Conservation (phyloP, 257 asterid species). For the Ballota nigra region DNA sequence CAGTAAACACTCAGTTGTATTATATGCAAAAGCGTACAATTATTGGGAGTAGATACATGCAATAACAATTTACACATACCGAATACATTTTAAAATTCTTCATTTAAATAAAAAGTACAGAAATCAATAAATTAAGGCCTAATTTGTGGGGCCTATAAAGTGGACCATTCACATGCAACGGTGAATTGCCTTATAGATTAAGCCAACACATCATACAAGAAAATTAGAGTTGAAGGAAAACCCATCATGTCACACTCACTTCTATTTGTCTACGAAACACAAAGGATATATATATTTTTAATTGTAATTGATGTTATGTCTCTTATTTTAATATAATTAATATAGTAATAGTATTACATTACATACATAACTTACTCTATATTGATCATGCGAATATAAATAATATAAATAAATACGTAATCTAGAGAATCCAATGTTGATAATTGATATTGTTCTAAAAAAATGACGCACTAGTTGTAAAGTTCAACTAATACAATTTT, state of each 20-base stretch:
- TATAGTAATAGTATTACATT: no score
- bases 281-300: not conserved
- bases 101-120: not conserved
- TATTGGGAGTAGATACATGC: slow-evolving; percentile 24
- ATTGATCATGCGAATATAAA: not conserved
- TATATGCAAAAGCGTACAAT: slow-evolving; percentile 19
- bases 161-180: slow-evolving; percentile 35
- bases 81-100: not conserved
- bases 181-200: slow-evolving; percentile 40
- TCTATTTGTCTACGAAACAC: not conserved
- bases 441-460: no score
- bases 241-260: slow-evolving; percentile 24
- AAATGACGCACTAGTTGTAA: no score
- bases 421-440: not conserved
- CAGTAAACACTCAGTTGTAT: not conserved
- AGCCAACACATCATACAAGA: slow-evolving; percentile 27
- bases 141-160: slow-evolving; percentile 29
- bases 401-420: not conserved
- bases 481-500: no score
- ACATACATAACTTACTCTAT: not conserved
- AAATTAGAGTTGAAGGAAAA: slow-evolving; percentile 22
- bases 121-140: slow-evolving; percentile 20
- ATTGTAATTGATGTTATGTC: not conserved
- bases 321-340: not conserved
- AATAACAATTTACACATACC: not conserved